Evolutionary conservation across 2,329 filamentous ascomycete species (phyloP), one percentile per base, ranked within the genome.

Genomic region (Aspergillus ibericus): DNA sequence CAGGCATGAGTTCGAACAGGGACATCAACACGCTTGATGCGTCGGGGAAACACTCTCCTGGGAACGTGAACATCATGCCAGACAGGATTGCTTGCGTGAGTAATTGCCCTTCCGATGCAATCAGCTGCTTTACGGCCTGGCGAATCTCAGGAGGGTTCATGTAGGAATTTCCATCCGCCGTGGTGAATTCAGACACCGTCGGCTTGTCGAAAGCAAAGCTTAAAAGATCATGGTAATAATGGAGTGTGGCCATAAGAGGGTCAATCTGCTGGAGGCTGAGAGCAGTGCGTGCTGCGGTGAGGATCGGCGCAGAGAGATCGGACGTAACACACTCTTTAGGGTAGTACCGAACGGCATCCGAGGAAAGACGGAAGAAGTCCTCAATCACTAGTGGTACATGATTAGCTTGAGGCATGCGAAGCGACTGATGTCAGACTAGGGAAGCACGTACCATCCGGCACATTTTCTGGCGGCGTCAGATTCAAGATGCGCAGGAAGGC

Each of bases 21-120:
- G 89, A 88, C 60, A 99, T 85, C 53, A 99, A 79, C n/a, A 96
- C 91, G 4, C 92, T 93, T 50, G 92, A 96, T 15, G 92, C 93
- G 72, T 99, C 95, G 0, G 93, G 88, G 71, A 98, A 96, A 77
- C 93, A 97, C 74, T 98, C 95, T 44, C 91, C 86, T 0, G 95
- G 96, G 78, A 99, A 99, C 0, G 90, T 96, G 74, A 97, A 97
- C 93, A 99, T 98, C 93, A 99, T 96, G 60, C 95, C 95, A 1
- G 93, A 95, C 79, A 99, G 83, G 58, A 96, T 88, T 63, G 93
- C 90, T 76, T 96, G 93, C 7, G 95, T 88, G 27, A 99, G 81
- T 56, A 86, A 80, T 69, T 92, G 88, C 36, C 95, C 92, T 63
- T 92, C 87, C 1, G 82, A 78, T 2, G 82, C 64, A 22, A 96